phyloP scores from a whole-genome alignment of 176 grass and related monocot genomes.

The Hyparrhenia diplandra region DNA sequence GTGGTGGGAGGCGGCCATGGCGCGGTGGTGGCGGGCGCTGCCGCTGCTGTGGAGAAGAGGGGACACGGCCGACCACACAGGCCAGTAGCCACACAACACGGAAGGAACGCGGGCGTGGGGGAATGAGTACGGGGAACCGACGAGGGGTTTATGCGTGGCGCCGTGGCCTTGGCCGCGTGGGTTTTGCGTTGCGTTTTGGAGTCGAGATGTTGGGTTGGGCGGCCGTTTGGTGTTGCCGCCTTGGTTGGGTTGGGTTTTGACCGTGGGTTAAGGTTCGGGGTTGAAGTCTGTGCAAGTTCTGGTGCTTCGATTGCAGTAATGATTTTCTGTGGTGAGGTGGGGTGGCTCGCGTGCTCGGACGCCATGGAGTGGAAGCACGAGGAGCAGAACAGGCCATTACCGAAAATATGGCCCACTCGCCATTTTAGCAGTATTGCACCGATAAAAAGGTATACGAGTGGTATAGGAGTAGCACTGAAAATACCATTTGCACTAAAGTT shows the following conservation, averaged over 20 bases:
- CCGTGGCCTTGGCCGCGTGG: neutral
- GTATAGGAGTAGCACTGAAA: too few relatives aligned
- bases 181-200: neutral
- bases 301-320: conserved; percentile 20
- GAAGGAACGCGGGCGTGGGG: neutral
- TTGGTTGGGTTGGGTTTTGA: conserved; percentile 16
- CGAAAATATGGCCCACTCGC: neutral
- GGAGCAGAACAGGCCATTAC: neutral
- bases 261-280: conserved; percentile 39
- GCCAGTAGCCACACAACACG: neutral
- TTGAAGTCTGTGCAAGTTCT: conserved; percentile 5
- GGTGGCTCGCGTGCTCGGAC: neutral
- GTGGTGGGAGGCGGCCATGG: conserved; percentile 19
- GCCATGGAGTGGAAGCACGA: conserved; percentile 2
- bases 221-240: neutral
- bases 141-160: neutral
- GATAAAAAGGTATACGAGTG: too few relatives aligned
- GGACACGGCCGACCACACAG: neutral
- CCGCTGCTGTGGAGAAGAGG: too few relatives aligned
- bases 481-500: too few relatives aligned
- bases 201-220: neutral
- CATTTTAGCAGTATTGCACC: neutral
- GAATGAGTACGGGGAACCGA: neutral
- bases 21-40: neutral
- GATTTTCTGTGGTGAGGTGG: conserved; percentile 31